Conservation (phyloP, 139 green algal genomes). For the Tetraselmis striata region DNA sequence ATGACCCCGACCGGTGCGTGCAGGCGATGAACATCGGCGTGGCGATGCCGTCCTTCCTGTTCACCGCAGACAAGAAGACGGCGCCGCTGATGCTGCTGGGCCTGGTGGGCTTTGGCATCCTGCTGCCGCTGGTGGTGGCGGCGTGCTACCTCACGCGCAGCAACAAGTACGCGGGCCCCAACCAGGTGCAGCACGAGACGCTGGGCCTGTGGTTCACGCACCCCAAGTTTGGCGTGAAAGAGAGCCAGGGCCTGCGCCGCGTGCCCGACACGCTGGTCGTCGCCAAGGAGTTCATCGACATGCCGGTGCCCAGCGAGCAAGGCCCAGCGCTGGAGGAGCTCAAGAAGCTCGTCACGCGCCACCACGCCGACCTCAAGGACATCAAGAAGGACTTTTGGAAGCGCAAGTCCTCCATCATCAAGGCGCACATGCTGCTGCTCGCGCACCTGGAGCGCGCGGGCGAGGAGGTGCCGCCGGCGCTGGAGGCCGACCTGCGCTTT, state of each 20-base stretch:
- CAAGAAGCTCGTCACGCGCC: slow-evolving; percentile 41
- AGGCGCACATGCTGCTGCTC: slow-evolving; percentile 80
- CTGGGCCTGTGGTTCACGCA: slow-evolving; percentile 46
- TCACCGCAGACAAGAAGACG: slow-evolving; percentile 67
- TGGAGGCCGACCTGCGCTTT: slow-evolving; percentile 59
- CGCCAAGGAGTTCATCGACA: slow-evolving; percentile 79
- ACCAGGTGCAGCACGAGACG: slow-evolving; percentile 67
- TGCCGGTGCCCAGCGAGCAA: slow-evolving; percentile 41
- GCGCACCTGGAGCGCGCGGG: slow-evolving; percentile 58
- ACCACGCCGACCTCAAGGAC: slow-evolving; percentile 66
- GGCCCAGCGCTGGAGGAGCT: slow-evolving; percentile 54
- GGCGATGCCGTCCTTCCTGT: slow-evolving; percentile 80
- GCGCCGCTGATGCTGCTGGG: slow-evolving; percentile 70
- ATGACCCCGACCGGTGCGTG: no score
- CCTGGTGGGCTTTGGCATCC: slow-evolving; percentile 69
- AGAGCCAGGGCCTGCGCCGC: slow-evolving; percentile 62
- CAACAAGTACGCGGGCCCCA: slow-evolving; percentile 60
- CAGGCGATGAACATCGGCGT: slow-evolving; percentile 63
- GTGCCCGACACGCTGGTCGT: slow-evolving; percentile 79
- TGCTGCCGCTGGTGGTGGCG: slow-evolving; percentile 64
- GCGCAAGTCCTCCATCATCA: slow-evolving; percentile 50
- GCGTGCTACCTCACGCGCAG: slow-evolving; percentile 66
- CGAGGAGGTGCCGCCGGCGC: slow-evolving; percentile 35
- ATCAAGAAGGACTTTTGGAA: slow-evolving; percentile 70
- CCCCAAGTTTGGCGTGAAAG: slow-evolving; percentile 69